A percentile compares a stretch with the other conserved stretches of the same genome.
phyloP scores from a whole-genome alignment of 441 rosid species.

The Breynia disticha region DNA sequence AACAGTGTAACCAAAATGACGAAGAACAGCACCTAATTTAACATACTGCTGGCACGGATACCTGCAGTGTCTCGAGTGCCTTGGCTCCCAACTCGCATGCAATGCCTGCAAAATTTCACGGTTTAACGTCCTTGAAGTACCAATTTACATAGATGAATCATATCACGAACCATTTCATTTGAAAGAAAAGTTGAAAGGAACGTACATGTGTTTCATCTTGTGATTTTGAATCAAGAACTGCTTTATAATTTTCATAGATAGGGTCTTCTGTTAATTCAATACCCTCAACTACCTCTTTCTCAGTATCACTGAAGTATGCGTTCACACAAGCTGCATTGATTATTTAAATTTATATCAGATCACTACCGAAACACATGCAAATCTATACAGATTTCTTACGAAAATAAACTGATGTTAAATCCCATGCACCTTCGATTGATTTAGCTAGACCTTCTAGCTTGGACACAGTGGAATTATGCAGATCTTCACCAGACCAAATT shows the following conservation, averaged over 20 bases:
- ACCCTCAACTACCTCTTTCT: constrained; percentile 21
- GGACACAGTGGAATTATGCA: constrained; percentile 54
- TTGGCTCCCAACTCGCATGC: constrained; percentile 88
- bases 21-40: constrained; percentile 75
- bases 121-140: constrained; percentile 1
- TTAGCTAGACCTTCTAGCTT: constrained; percentile 72
- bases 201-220: constrained; percentile 72
- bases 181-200: too few relatives aligned
- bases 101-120: constrained; percentile 36
- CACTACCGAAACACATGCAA: too few relatives aligned
- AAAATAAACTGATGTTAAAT: background rate
- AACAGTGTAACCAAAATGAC: constrained; percentile 70
- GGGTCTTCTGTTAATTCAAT: constrained; percentile 36
- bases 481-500: constrained; percentile 83
- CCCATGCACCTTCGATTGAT: constrained; percentile 54
- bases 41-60: constrained; percentile 77
- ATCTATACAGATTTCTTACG: background rate
- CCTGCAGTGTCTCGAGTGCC: constrained; percentile 51
- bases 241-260: constrained; percentile 63
- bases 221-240: constrained; percentile 84
- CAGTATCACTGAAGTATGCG: constrained; percentile 43
- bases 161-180: too few relatives aligned
- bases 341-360: background rate
- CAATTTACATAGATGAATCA: too few relatives aligned
- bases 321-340: constrained; percentile 53